Conservation (phyloP, 345 rosid species). For the Triadica sebifera region DNA sequence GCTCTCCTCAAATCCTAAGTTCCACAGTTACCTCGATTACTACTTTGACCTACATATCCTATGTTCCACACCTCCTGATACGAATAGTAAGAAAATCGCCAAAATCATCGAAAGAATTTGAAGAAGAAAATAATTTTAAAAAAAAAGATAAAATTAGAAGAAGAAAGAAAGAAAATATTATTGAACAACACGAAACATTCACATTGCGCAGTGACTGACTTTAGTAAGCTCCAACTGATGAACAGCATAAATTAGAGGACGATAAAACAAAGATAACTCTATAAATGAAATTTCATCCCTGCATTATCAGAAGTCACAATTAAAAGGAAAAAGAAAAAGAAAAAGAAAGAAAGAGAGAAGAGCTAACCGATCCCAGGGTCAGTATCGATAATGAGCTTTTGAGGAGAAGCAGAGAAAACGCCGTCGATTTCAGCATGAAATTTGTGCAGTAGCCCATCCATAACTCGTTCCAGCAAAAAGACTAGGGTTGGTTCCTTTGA, state of each 20-base stretch:
- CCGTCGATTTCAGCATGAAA: conserved; percentile 23
- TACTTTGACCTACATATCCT: background rate
- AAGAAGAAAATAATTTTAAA: too few species aligned
- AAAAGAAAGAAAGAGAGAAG: background rate
- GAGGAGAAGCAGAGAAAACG: conserved; percentile 33
- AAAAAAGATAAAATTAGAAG: too few species aligned
- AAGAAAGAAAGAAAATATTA: background rate
- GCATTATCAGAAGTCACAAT: background rate
- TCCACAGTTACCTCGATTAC: too few species aligned
- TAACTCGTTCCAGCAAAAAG: background rate
- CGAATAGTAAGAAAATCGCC: too few species aligned
- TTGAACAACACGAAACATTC: background rate
- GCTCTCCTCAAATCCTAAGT: background rate
- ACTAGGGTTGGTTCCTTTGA: background rate
- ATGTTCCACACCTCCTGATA: background rate
- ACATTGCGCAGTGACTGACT: background rate
- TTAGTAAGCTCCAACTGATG: background rate
- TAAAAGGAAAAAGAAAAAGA: background rate
- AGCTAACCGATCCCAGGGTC: conserved; percentile 95
- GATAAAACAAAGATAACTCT: background rate
- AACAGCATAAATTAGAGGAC: background rate
- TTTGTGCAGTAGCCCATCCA: conserved; percentile 31
- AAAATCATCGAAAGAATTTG: too few species aligned
- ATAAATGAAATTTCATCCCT: background rate
- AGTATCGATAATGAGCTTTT: conserved; percentile 90